Conservation (phyloP, 1,284 basidiomycete genomes). For the Pholiota adiposa region DNA sequence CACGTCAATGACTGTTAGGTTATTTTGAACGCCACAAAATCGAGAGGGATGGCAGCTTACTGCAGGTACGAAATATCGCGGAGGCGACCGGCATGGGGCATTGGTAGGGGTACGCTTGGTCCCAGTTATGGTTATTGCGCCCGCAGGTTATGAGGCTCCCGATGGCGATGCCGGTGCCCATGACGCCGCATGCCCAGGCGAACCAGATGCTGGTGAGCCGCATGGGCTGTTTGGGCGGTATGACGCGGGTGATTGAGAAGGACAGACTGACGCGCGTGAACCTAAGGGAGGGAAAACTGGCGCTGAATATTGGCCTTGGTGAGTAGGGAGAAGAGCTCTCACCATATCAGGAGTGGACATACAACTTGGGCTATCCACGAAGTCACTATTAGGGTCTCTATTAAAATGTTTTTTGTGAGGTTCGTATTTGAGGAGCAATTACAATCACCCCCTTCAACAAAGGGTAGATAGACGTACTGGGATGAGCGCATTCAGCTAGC, state of each 20-base stretch:
- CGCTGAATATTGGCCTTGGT: not conserved
- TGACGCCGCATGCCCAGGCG: conserved; percentile 7
- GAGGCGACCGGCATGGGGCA: conserved; percentile 8
- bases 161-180: conserved; percentile 8
- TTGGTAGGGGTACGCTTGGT: conserved; percentile 11
- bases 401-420: not conserved
- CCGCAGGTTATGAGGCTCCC: conserved; percentile 8
- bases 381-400: not conserved
- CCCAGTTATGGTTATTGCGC: conserved; percentile 4
- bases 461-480: not conserved
- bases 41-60: conserved; percentile 4
- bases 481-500: not conserved
- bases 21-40: too few species aligned
- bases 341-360: conserved; percentile 15
- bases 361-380: conserved; percentile 13
- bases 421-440: not conserved
- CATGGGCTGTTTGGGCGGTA: conserved; percentile 12
- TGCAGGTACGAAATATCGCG: conserved; percentile 11
- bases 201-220: conserved; percentile 8
- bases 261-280: conserved; percentile 19
- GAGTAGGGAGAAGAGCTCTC: not conserved
- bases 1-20: not conserved
- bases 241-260: conserved; percentile 13
- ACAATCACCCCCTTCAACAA: not conserved
- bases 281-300: conserved; percentile 10